phyloP scores from a whole-genome alignment of 345 rosid species.

The Camelina sativa region DNA sequence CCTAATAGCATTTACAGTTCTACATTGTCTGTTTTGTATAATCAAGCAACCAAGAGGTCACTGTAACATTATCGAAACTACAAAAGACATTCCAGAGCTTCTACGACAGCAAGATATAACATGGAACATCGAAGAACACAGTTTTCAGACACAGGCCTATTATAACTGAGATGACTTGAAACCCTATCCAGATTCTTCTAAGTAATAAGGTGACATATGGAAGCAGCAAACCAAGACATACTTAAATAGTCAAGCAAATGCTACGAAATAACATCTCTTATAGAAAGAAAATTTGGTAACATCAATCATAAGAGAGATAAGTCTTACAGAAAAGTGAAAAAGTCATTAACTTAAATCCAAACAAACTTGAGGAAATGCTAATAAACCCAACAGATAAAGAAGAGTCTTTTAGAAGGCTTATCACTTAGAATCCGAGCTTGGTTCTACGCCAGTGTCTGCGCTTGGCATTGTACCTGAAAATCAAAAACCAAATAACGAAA shows the following conservation, averaged over 20 bases:
- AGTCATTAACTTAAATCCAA: slow-evolving; percentile 20
- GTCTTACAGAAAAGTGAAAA: slow-evolving; percentile 31
- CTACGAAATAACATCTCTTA: background rate
- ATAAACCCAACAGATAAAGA: slow-evolving; percentile 25
- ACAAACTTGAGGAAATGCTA: slow-evolving; percentile 19
- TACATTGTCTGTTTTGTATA: background rate
- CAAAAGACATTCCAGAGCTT: background rate
- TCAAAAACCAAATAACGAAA: background rate
- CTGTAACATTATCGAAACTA: background rate
- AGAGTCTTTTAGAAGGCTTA: background rate
- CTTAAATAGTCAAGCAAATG: background rate
- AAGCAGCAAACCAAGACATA: background rate
- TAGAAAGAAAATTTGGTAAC: slow-evolving; percentile 10
- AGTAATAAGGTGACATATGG: no score
- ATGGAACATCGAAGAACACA: background rate
- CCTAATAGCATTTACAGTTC: background rate
- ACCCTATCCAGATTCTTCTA: background rate
- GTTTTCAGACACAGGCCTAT: background rate
- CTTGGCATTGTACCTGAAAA: slow-evolving; percentile 68
- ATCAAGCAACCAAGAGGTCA: background rate
- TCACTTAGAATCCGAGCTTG: slow-evolving; percentile 58
- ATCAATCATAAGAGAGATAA: slow-evolving; percentile 4
- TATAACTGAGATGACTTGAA: background rate
- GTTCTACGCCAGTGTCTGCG: slow-evolving; percentile 83
- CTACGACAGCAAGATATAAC: background rate